Evolutionary conservation across 192 early-diverging fungal species (phyloP), one percentile per base, ranked within the genome.

Genomic region (Linnemannia hyalina): DNA sequence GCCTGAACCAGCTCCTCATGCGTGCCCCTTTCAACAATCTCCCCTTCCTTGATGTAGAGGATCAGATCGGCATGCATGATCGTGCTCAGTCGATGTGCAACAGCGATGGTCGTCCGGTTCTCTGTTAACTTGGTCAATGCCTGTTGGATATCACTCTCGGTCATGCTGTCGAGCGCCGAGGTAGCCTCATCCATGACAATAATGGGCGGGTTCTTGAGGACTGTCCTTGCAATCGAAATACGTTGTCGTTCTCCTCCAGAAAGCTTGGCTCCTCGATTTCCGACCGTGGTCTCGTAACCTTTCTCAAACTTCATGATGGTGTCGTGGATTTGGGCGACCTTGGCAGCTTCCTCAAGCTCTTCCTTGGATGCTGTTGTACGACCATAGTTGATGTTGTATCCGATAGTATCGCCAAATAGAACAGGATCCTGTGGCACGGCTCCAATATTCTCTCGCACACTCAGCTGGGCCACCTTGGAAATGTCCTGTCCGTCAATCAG

Each of bases 211-310:
- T 97, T 95, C 82, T 96, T 96, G 72, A 97, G 88, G 68, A 99
- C 90, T 7, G 96, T 96, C n/a, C 98, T 92, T 41, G 97, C 97
- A 91, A 99, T 96, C 44, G 97, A 96, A 75, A 98, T 95, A 65
- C 97, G 94, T 82, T 98, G 98, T 83, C 98, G 97, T 88, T 99
- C 97, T 18, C 98, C 98, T 60, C 97, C 97, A 23, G 95, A 96
- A 1, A 99, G 79, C 87, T 92, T 89, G 70, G 93, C 87, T 9
- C 94, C 95, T 44, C 91, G 88, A 86, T 98, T 96, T 63, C 97
- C 98, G 26, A 97, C 96, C 36, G 91, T 77, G 0, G 97, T 97
- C 74, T 97, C 95, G 89, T 97, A 97, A n/a, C 93, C 93, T 26
- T 96, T 86, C n/a, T 94, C 93, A 44, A 96, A 88, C 36, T 90